Base-by-base conservation (phyloP, 257 asterid species). In the Cruciata laevipes region DNA sequence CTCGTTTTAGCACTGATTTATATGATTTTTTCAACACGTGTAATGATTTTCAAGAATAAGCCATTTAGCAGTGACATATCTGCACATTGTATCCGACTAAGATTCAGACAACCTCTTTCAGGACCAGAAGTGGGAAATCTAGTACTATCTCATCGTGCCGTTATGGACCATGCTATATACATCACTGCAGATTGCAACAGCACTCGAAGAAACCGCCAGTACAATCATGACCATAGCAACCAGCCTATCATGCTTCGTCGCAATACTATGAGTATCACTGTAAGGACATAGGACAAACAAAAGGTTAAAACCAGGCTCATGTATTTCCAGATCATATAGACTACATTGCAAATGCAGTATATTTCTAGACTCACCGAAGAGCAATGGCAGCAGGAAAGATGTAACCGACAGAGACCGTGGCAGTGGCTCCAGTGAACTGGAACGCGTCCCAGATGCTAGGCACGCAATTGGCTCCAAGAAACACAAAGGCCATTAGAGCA, bases 361-460 rank as follows among this genome's bases (percentile, higher is more conserved):
- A n/a, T n/a, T n/a, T 18, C 47, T 27, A 35, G 11, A 79, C 82
- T 78, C 63, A 90, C 96, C 91, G 79, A 73, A 88, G 89, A 65
- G 89, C 85, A 72, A 90, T 78, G 71, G 90, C 90, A 64, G 95
- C 95, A 1, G 97, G 96, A 74, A 88, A 90, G 53, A 88, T 90
- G 81, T 59, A 88, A 32, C 97, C 97, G 61, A 88, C 96, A 0
- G 96, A 51, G 52, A 90, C 95, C 0, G 95, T 87, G 75, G 97
- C 96, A 2, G 97, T 90, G 69, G 97, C 96, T 31, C 97, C 97
- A 31, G 97, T 90, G 76, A 90, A 90, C 72, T 87, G 97, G 77
- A 90, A 90, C 65, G 97, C 97, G 63, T 84, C 95, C 97, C 97
- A 90, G 72, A 87, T 88, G 73, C 88, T 90, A 53, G 96, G 97